Evolutionary conservation across 2,329 filamentous ascomycete genomes (phyloP).

Genomic region (Aspergillus costaricaensis): DNA sequence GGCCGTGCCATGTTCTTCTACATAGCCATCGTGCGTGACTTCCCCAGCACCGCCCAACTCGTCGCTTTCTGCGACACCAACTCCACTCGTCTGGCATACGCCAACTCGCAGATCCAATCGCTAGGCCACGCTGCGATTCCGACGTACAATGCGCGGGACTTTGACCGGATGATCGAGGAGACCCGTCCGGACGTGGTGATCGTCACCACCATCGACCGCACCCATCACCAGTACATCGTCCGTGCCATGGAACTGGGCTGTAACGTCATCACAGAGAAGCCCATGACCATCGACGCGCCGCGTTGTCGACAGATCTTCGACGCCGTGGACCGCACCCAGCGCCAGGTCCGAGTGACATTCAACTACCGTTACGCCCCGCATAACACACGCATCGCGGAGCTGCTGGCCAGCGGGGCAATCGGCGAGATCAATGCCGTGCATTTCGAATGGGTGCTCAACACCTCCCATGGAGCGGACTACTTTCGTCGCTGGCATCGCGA

Average conservation of each 20-base stretch:
- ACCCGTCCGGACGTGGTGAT: slow-evolving; percentile 63
- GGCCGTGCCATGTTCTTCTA: slow-evolving; percentile 64
- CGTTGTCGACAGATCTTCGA: slow-evolving; percentile 58
- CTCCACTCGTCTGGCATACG: slow-evolving; percentile 60
- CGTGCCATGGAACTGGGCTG: slow-evolving; percentile 61
- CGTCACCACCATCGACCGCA: slow-evolving; percentile 64
- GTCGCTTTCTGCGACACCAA: slow-evolving; percentile 64
- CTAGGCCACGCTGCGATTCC: slow-evolving; percentile 54
- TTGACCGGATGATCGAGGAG: slow-evolving; percentile 59
- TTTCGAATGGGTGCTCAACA: slow-evolving; percentile 67
- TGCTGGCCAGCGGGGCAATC: slow-evolving; percentile 58
- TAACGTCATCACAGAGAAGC: slow-evolving; percentile 65
- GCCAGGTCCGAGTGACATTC: slow-evolving; percentile 60
- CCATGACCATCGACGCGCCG: slow-evolving; percentile 63
- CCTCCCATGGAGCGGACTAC: slow-evolving; percentile 63
- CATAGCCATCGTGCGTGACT: slow-evolving; percentile 58
- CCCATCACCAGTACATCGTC: slow-evolving; percentile 62
- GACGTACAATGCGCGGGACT: slow-evolving; percentile 57
- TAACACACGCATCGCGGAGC: slow-evolving; percentile 61
- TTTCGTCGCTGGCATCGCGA: slow-evolving; percentile 66
- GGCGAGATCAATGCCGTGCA: slow-evolving; percentile 60
- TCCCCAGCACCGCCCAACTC: slow-evolving; percentile 52
- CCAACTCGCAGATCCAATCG: slow-evolving; percentile 42
- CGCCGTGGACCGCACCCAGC: slow-evolving; percentile 54
- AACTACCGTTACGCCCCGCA: slow-evolving; percentile 68